Evolutionary conservation across 2,329 filamentous ascomycete species (phyloP), one percentile per base, ranked within the genome.

Genomic region (Curvularia lunata): DNA sequence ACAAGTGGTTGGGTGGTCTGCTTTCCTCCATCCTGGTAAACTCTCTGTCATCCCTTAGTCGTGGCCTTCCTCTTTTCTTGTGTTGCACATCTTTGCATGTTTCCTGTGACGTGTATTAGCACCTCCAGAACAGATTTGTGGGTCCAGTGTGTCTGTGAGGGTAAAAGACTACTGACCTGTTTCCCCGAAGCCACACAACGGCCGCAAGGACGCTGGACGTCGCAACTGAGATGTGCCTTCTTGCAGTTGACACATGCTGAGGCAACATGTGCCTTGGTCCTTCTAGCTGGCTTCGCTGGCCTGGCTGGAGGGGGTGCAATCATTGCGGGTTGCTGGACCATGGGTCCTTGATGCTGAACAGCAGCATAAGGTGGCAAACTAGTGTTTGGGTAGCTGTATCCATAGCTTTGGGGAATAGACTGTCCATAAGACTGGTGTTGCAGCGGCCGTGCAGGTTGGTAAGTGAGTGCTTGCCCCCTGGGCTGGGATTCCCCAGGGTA

Each of bases 181-280:
- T 94, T 95, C 59, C 90, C 89, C 70, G 91, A 91, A 68, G 86
- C 86, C 32, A 90, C 80, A 73, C 91, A 95, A 72, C 91, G 85
- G 27, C 88, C 88, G 72, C 91, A 95, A 27, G 91, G 91, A 55
- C 91, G 84, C 75, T 91, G 88, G 49, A 90, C 78, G 70, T 85
- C 83, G 67, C 83, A 85, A 61, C 82, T 83, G 63, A 95, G 83
- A 84, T 95, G 91, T 37, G 91, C 91, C 75, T 87, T 88, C 75
- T 94, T 94, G 80, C 91, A 95, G 59, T 92, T 91, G 65, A 94
- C 88, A 74, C 91, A 95, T 25, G 91, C 91, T 34, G 90, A 93
- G 49, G 90, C 90, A 52, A 94, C 91, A 79, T 95, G 91, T 13
- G 90, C 89, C 73, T 92, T 92, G 5, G 88, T 88, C 74, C 77